Base-by-base conservation (phyloP, 1,139 yeast species). In the Yamadazyma buinensis region DNA sequence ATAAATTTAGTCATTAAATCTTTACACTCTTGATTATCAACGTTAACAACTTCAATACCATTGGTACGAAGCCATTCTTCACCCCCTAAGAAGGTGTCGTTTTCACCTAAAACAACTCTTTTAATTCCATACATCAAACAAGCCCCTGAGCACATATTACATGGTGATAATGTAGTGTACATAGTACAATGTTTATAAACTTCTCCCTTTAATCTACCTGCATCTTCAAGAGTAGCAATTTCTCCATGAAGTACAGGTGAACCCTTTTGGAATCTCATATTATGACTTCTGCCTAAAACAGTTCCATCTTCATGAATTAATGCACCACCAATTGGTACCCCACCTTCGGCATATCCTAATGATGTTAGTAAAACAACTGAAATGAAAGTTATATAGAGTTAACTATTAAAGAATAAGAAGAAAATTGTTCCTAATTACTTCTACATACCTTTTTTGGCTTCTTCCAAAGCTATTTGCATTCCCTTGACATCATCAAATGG, bases 71-170 rank as follows among this genome's bases (percentile, higher is more conserved):
- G 67, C 56, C 78, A 78, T 23, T 80, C 84, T 55, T 90, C 97
- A 6, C 75, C 81, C 11, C 97, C 96, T 28, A 72, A 46, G 49
- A 84, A 90, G 18, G 83, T 88, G 34, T 62, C 75, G 57, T 87
- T 87, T 58, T 90, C 97, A 15, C 96, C 97, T 59, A 87, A 53
- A 0, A 90, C 97, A 24, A 87, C 84, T 44, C 97, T 70, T 47
- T 80, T 79, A 45, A 90, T 72, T 24, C 95, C 95, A 60, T 88
- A 90, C 70, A 90, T 68, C 36, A 90, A 54, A 46, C 94, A 85
- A 12, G 96, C 95, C 14, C 97, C 97, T 7, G 95, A 77, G 54
- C 97, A 90, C 97, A 90, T 90, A 46, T 80, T 72, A 57, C 97
- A 90, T 2, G 97, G 97, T 6, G 95, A 84, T 45, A 90, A 67